Evolutionary conservation across 139 green algal species (phyloP), one percentile per base, ranked within the genome.

Genomic region (Diplosphaera chodatii): DNA sequence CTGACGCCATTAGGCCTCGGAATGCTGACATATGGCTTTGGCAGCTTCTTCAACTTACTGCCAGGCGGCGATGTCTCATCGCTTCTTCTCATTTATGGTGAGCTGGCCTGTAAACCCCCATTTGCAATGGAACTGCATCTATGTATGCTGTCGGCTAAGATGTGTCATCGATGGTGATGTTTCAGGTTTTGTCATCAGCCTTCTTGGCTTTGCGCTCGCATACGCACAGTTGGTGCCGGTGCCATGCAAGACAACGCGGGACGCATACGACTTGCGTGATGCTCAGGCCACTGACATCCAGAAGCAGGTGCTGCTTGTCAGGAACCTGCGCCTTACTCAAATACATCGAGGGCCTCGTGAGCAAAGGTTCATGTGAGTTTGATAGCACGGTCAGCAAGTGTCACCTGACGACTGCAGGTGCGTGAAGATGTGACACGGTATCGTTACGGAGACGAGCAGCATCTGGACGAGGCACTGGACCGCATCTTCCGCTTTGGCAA

Each of bases 361-460:
- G n/a, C n/a, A n/a, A n/a, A n/a, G n/a, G n/a, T n/a, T n/a, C n/a
- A n/a, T n/a, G n/a, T n/a, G n/a, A n/a, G n/a, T n/a, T n/a, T n/a
- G 16, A 59, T 18, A 59, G 48, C 48, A 48, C 8, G 8, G 10
- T 48, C 37, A 48, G 10, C 10, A 10, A 48, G 37, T 6, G 10
- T n/a, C n/a, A 48, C 37, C 37, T 48, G 10, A 48, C 37, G 37
- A 48, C 37, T 48, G n/a, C 90, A 96, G 84, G 80, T 97, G 32
- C 81, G 92, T 0, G 91, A 92, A 55, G 87, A 93, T 67, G 80
- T 85, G 32, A 93, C 87, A 23, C 74, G 88, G 1, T 93, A 74
- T 77, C 66, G 87, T 21, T 99, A 99, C 82, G 95, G 95, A 74
- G 95, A 99, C 80, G 95, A 99, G 86, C 90, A 96, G 84, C 95